Percentiles rank a stretch among this genome's conserved stretches.
phyloP scores from a whole-genome alignment of 2,329 filamentous ascomycete genomes.

The Aureobasidium leucospermi region DNA sequence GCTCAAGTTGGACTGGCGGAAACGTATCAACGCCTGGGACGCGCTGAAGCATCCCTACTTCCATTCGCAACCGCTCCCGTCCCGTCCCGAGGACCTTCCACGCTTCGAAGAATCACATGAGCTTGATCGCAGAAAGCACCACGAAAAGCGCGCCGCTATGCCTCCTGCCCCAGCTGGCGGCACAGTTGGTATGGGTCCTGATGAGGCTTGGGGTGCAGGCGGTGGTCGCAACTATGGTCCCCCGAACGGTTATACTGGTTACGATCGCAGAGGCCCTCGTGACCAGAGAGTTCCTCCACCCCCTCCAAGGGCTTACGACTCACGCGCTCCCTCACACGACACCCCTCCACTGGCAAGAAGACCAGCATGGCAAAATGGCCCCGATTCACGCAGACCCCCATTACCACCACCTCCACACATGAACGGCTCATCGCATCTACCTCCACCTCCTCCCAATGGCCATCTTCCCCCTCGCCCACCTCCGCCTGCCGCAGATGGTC shows the following conservation, averaged over 20 bases:
- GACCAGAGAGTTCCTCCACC: constrained; percentile 33
- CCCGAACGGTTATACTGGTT: constrained; percentile 23
- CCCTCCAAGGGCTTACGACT: constrained; percentile 25
- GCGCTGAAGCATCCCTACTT: constrained; percentile 92
- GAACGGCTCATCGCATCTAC: constrained; percentile 13
- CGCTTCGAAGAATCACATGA: constrained; percentile 92
- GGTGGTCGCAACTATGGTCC: constrained; percentile 21
- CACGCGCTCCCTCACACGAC: constrained; percentile 11
- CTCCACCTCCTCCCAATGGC: constrained; percentile 18
- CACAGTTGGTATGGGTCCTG: constrained; percentile 68
- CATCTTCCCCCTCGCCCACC: constrained; percentile 22
- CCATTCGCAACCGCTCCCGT: constrained; percentile 66
- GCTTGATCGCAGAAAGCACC: constrained; percentile 84
- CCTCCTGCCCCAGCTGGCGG: constrained; percentile 89
- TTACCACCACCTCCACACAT: constrained; percentile 16
- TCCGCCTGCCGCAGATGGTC: constrained; percentile 22
- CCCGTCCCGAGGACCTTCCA: constrained; percentile 79
- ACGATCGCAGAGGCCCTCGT: constrained; percentile 19
- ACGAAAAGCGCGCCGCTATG: constrained; percentile 73
- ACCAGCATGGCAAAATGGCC: constrained; percentile 16
- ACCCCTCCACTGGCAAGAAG: constrained; percentile 3
- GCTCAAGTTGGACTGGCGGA: constrained; percentile 80
- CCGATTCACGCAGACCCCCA: constrained; percentile 20
- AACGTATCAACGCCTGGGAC: constrained; percentile 86
- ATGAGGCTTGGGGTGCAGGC: constrained; percentile 36